Percentiles rank a stretch among this genome's conserved stretches.
Conservation (phyloP, 805 yeast genomes). For the Candida gorgasii region DNA sequence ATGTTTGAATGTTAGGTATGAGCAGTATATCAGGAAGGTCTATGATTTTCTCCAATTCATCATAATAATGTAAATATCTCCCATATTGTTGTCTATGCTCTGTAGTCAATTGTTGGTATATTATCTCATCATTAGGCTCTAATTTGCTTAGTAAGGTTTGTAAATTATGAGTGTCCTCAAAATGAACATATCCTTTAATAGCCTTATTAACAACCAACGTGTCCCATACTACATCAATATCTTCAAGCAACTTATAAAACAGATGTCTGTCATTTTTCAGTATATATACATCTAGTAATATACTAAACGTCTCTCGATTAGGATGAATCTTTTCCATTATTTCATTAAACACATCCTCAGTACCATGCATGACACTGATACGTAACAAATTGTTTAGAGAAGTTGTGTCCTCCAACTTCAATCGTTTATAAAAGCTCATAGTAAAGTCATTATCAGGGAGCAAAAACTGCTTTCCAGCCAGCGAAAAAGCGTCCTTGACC, state of each 20-base stretch:
- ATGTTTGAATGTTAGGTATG: constrained; percentile 21
- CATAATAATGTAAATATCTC: constrained; percentile 10
- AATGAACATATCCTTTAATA: constrained; percentile 10
- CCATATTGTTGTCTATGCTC: constrained; percentile 6
- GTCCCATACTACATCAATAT: constrained; percentile 10
- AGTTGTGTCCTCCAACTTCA: constrained; percentile 12
- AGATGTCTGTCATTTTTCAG: background rate
- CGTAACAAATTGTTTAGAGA: constrained; percentile 14
- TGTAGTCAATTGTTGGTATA: constrained; percentile 8
- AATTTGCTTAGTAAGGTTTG: background rate
- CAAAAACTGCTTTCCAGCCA: background rate
- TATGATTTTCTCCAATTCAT: constrained; percentile 6
- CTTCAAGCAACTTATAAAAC: background rate
- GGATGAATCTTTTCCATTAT: constrained; percentile 15
- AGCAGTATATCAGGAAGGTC: constrained; percentile 5
- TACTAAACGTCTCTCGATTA: constrained; percentile 12
- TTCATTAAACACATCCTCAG: constrained; percentile 22
- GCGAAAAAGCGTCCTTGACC: constrained; percentile 8
- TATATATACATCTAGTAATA: background rate
- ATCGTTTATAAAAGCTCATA: constrained; percentile 20
- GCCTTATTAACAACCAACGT: constrained; percentile 12
- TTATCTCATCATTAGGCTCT: background rate
- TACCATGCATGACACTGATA: constrained; percentile 26
- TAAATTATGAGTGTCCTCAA: constrained; percentile 4
- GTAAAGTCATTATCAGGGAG: constrained; percentile 18